These are phyloP conservation scores for Ceratocystis variospora DNA, from an alignment of 2,329 filamentous ascomycete genomes.

Conservation along the genomic window DNA sequence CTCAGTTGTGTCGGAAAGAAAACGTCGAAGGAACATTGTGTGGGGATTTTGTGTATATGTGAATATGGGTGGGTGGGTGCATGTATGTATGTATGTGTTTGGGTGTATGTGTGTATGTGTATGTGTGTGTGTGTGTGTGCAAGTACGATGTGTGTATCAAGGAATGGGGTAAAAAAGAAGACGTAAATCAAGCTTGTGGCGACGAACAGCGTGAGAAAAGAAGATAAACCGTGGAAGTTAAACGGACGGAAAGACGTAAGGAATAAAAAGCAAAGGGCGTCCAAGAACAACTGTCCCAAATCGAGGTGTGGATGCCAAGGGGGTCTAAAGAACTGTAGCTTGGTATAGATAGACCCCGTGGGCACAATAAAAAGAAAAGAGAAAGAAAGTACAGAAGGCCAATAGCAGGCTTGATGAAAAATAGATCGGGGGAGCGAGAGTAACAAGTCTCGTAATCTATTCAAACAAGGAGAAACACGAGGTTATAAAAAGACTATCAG, in stretches of 20 bases:
- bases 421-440: not conserved
- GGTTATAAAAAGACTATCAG: not conserved
- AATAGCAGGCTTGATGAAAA: not conserved
- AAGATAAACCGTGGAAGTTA: not conserved
- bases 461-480: not conserved
- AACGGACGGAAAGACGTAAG: not conserved
- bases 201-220: not conserved
- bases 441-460: not conserved
- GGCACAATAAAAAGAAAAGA: not conserved
- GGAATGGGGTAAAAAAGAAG: not conserved
- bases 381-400: not conserved
- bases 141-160: too few relatives aligned
- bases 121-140: not conserved
- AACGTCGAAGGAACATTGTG: conserved; percentile 16
- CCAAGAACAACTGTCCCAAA: not conserved
- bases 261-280: not conserved
- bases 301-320: not conserved
- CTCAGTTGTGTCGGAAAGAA: conserved; percentile 14
- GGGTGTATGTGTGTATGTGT: not conserved
- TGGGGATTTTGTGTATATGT: not conserved
- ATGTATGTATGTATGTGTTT: not conserved
- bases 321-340: not conserved
- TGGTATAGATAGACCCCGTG: not conserved
- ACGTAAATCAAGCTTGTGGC: not conserved
- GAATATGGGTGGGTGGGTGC: not conserved